Evolutionary conservation across 352 stramenopile species (phyloP), one percentile per base, ranked within the genome.

Genomic region (Elongisporangium prolatum): DNA sequence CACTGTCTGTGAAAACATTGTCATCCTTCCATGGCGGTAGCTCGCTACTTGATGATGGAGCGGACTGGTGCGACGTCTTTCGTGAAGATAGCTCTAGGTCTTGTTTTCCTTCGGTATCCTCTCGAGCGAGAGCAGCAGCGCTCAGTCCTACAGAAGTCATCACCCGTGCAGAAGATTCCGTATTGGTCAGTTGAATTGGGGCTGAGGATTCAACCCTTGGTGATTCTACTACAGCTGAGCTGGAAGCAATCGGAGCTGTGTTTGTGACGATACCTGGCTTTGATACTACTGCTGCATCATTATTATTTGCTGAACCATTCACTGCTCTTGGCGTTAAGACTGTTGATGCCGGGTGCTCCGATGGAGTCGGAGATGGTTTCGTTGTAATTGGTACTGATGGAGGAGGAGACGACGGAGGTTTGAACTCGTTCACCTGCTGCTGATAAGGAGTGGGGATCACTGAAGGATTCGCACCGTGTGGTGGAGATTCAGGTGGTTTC

Each of bases 1-100:
- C 56, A 22, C 74, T 60, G 21, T 69, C 64, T 2, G 40, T 64
- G 49, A 78, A 75, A 4, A 61, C 50, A 13, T 75, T 62, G 9
- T 78, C 64, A 50, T 75, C 64, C 50, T 50, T 60, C 70, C 67
- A 75, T 21, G 38, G 68, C 56, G 28, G 58, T 16, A 38, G 76
- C 28, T 59, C 72, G 21, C 37, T 69, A 49, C 34, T 44, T 4
- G 34, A 44, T 13, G 34, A 44, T 1, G 34, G 34, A 17, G 34
- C 17, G 34, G 34, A 44, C 10, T 44, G 34, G 34, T 44, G 34
- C 11, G 34, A 44, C 34, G 34, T 17, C 34, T 44, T 44, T 55
- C 18, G 28, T 59, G 48, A 52, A 21, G 48, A 44, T 3, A 44
- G 34, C 1, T 13, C 34, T 4, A 17, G 10, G 10, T 44, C 34